These are phyloP conservation scores for Mrakia hoshinonis DNA, from an alignment of 768 basidiomycete species.

Conservation along the genomic window DNA sequence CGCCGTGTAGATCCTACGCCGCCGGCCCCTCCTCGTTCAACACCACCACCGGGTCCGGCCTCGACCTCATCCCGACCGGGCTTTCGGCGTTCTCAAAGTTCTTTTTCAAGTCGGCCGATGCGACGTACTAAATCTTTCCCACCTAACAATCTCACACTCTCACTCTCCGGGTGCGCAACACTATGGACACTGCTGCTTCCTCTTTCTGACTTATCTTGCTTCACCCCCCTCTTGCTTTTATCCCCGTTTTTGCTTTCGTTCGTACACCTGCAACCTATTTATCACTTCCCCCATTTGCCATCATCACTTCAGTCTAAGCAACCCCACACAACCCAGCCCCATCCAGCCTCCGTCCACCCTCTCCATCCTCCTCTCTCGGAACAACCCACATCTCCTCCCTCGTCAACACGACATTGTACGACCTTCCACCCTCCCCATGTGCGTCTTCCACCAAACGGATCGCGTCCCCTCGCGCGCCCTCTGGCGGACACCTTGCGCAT, in stretches of 20 bases:
- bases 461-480: not conserved
- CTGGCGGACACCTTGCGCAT: not conserved
- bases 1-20: not conserved
- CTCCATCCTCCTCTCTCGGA: not conserved
- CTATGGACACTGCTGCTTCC: too few species aligned
- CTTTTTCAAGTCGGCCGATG: not conserved
- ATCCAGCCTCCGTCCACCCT: not conserved
- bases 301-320: too few species aligned
- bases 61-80: not conserved
- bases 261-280: too few species aligned
- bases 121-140: too few species aligned
- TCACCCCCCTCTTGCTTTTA: too few species aligned
- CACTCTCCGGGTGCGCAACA: too few species aligned
- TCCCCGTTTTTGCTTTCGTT: too few species aligned
- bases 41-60: not conserved
- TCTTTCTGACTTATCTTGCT: too few species aligned
- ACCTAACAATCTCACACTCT: too few species aligned
- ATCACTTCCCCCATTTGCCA: too few species aligned
- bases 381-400: not conserved
- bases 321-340: not conserved
- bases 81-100: not conserved
- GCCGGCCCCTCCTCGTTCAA: not conserved
- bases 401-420: slow-evolving; percentile 16
- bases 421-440: not conserved
- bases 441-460: not conserved